These are phyloP conservation scores for Fonsecaea nubica DNA, from an alignment of 2,329 filamentous ascomycete species.

Conservation along the genomic window DNA sequence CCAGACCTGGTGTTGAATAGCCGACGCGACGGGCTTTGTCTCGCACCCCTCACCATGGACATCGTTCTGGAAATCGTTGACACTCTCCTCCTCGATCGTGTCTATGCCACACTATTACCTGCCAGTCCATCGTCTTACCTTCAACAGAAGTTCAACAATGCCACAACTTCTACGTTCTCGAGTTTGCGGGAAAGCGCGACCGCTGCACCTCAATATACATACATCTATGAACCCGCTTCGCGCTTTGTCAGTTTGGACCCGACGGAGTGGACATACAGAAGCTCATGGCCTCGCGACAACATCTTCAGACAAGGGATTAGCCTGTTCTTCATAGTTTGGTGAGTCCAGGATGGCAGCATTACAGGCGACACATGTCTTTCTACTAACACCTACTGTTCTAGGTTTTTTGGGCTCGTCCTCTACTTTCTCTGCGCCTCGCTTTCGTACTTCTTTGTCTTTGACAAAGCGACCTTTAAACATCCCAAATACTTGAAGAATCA, in stretches of 20 bases:
- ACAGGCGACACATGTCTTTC: neutral
- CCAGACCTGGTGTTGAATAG: neutral
- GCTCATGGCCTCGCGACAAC: constrained; percentile 78
- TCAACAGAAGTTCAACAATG: constrained; percentile 58
- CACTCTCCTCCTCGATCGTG: constrained; percentile 77
- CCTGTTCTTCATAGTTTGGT: constrained; percentile 88
- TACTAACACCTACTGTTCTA: constrained; percentile 48
- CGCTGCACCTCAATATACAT: constrained; percentile 58
- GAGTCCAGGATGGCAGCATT: constrained; percentile 43
- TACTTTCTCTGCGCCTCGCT: constrained; percentile 85
- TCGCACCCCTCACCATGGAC: constrained; percentile 70
- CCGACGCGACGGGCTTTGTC: neutral
- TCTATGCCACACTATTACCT: constrained; percentile 77
- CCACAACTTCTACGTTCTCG: constrained; percentile 62
- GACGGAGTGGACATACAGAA: constrained; percentile 77
- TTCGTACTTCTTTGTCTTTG: constrained; percentile 88
- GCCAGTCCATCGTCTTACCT: constrained; percentile 61
- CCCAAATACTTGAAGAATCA: constrained; percentile 97
- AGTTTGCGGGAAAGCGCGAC: constrained; percentile 52
- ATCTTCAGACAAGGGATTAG: constrained; percentile 74
- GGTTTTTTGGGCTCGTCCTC: constrained; percentile 81
- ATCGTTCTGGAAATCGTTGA: constrained; percentile 86
- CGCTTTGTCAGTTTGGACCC: constrained; percentile 73
- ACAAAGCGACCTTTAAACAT: constrained; percentile 85
- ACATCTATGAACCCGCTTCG: constrained; percentile 72